Conservation (phyloP, 2,329 filamentous ascomycete genomes). For the Aspergillus viridinutans region DNA sequence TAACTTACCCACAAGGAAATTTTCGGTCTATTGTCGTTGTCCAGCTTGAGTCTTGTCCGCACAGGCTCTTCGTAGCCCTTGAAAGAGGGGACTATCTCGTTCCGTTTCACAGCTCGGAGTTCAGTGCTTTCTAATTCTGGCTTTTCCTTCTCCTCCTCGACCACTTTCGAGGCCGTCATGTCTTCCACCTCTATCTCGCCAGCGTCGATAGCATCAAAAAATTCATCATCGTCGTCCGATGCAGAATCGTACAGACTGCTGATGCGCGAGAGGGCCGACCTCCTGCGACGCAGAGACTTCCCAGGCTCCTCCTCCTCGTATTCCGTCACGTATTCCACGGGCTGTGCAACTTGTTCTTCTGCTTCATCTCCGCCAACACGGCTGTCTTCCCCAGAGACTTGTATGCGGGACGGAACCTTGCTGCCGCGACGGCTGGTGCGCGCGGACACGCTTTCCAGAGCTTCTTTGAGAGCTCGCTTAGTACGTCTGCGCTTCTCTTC, state of each 20-base stretch:
- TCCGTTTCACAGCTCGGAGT: slow-evolving; percentile 45
- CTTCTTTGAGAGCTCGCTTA: slow-evolving; percentile 83
- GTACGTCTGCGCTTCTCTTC: slow-evolving; percentile 86
- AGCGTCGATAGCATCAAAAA: slow-evolving; percentile 94
- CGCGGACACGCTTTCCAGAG: slow-evolving; percentile 58
- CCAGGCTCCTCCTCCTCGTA: slow-evolving; percentile 3
- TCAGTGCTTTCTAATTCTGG: slow-evolving; percentile 37
- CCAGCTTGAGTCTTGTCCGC: slow-evolving; percentile 75
- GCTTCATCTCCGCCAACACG: slow-evolving; percentile 36
- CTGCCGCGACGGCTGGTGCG: slow-evolving; percentile 37
- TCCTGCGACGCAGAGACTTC: slow-evolving; percentile 52
- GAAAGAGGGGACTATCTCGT: slow-evolving; percentile 73
- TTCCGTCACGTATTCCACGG: slow-evolving; percentile 9
- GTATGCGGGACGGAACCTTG: slow-evolving; percentile 23
- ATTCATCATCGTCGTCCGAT: slow-evolving; percentile 76
- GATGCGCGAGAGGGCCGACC: slow-evolving; percentile 64
- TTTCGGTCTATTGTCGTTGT: slow-evolving; percentile 87
- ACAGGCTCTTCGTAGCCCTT: slow-evolving; percentile 88
- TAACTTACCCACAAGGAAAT: slow-evolving; percentile 85
- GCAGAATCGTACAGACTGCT: slow-evolving; percentile 70
- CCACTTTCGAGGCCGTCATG: slow-evolving; percentile 50
- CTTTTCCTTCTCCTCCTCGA: slow-evolving; percentile 44
- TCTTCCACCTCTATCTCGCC: slow-evolving; percentile 74
- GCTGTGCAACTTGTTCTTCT: slow-evolving; percentile 13
- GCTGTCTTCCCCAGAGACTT: slow-evolving; percentile 31